phyloP scores from a whole-genome alignment of 1,284 basidiomycete species.

The Ustilago lituana region DNA sequence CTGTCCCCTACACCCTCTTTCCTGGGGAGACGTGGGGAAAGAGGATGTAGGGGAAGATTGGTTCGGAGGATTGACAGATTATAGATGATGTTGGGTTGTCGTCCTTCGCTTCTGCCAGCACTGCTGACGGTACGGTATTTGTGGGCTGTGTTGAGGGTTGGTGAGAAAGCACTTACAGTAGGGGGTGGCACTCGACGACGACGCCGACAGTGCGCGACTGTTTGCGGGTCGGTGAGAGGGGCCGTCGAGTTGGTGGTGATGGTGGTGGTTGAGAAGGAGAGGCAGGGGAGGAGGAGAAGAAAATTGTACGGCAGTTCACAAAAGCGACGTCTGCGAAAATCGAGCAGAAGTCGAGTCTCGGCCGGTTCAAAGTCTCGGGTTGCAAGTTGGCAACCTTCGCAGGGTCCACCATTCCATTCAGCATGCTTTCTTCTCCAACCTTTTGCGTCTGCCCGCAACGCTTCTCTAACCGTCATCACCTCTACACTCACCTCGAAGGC shows the following conservation, averaged over 20 bases:
- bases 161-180: too few species aligned
- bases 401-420: conserved; percentile 7
- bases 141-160: too few species aligned
- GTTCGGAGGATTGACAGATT: conserved; percentile 54
- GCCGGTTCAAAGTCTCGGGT: conserved; percentile 2
- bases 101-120: conserved; percentile 24
- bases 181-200: too few species aligned
- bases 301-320: too few species aligned
- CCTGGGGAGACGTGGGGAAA: not conserved
- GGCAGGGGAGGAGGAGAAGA: not conserved
- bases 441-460: too few species aligned
- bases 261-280: conserved; percentile 10
- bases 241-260: not conserved
- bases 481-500: too few species aligned
- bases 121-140: too few species aligned
- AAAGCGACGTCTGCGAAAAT: too few species aligned
- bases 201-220: too few species aligned
- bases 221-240: too few species aligned
- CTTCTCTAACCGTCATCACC: too few species aligned
- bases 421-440: not conserved
- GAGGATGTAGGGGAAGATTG: not conserved
- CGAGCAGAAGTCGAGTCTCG: conserved; percentile 1
- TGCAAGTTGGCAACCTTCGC: not conserved
- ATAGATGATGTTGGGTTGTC: conserved; percentile 26
- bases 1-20: not conserved